Conservation (phyloP, 2,329 filamentous ascomycete species). For the Phyllachora maydis region DNA sequence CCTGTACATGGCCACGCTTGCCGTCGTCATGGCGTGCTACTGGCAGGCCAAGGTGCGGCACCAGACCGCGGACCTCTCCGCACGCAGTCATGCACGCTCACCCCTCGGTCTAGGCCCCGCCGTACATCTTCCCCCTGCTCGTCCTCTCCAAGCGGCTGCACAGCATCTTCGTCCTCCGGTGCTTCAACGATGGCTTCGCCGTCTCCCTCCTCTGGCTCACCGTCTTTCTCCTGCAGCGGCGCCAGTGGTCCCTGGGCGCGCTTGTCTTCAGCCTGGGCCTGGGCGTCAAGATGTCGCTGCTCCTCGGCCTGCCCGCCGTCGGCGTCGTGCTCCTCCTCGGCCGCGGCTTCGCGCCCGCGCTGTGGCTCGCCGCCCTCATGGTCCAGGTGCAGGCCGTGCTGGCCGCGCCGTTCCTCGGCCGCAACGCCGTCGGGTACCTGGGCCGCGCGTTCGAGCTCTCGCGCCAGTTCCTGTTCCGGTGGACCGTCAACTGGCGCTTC, state of each 20-base stretch:
- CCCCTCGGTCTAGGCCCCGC: slow-evolving; percentile 66
- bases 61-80: no score
- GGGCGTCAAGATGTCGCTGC: slow-evolving; percentile 86
- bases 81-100: neutral
- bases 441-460: slow-evolving; percentile 77
- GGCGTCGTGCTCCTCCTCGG: slow-evolving; percentile 57
- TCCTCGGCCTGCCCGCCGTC: slow-evolving; percentile 67
- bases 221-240: slow-evolving; percentile 58
- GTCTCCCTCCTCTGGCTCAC: slow-evolving; percentile 64
- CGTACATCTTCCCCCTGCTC: slow-evolving; percentile 71
- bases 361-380: slow-evolving; percentile 53
- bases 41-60: slow-evolving; percentile 40
- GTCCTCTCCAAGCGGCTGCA: slow-evolving; percentile 82
- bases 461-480: slow-evolving; percentile 82
- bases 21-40: slow-evolving; percentile 68
- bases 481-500: slow-evolving; percentile 98
- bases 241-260: slow-evolving; percentile 52
- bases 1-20: slow-evolving; percentile 59
- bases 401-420: slow-evolving; percentile 45
- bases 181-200: slow-evolving; percentile 93
- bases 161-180: slow-evolving; percentile 76
- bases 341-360: slow-evolving; percentile 40
- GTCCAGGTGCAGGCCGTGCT: slow-evolving; percentile 54
- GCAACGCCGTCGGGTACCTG: slow-evolving; percentile 51
- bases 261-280: slow-evolving; percentile 59